Conservation (phyloP, 495 filamentous ascomycete genomes). For the Bacidia rubella region DNA sequence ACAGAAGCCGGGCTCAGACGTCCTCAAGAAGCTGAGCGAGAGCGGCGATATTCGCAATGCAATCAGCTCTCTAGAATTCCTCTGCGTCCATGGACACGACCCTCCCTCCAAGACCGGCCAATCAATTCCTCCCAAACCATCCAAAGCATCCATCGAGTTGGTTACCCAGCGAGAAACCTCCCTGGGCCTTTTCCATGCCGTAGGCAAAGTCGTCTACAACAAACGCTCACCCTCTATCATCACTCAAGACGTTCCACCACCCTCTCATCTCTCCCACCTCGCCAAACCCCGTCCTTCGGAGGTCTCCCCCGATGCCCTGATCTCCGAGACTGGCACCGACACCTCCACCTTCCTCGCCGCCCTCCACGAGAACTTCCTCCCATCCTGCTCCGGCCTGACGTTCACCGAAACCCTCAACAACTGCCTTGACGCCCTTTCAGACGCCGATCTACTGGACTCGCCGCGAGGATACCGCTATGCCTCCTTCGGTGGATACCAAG, state of each 20-base stretch:
- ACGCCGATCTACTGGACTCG: slow-evolving; percentile 65
- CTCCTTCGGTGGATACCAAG: slow-evolving; percentile 28
- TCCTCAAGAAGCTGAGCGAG: slow-evolving; percentile 63
- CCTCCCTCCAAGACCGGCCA: slow-evolving; percentile 42
- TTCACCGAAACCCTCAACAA: slow-evolving; percentile 52
- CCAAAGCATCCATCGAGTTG: slow-evolving; percentile 52
- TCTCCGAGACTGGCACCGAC: slow-evolving; percentile 85
- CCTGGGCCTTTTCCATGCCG: slow-evolving; percentile 87
- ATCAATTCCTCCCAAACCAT: slow-evolving; percentile 36
- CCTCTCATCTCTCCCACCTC: slow-evolving; percentile 47
- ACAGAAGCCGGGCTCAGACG: slow-evolving; percentile 51
- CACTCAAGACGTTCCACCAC: slow-evolving; percentile 34
- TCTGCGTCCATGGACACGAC: slow-evolving; percentile 64
- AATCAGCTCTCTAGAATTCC: slow-evolving; percentile 75
- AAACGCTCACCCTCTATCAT: slow-evolving; percentile 35
- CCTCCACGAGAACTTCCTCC: slow-evolving; percentile 85
- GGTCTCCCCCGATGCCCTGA: slow-evolving; percentile 57
- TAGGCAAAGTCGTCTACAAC: slow-evolving; percentile 91
- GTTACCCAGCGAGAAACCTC: slow-evolving; percentile 76
- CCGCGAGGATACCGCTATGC: slow-evolving; percentile 24
- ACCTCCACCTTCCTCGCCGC: slow-evolving; percentile 78
- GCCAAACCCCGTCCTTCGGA: slow-evolving; percentile 52
- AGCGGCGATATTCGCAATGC: slow-evolving; percentile 88
- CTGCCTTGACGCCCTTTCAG: slow-evolving; percentile 75
- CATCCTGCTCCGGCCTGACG: slow-evolving; percentile 57